Evolutionary conservation across 345 rosid genomes (phyloP).

Genomic region (Stellera chamaejasme): DNA sequence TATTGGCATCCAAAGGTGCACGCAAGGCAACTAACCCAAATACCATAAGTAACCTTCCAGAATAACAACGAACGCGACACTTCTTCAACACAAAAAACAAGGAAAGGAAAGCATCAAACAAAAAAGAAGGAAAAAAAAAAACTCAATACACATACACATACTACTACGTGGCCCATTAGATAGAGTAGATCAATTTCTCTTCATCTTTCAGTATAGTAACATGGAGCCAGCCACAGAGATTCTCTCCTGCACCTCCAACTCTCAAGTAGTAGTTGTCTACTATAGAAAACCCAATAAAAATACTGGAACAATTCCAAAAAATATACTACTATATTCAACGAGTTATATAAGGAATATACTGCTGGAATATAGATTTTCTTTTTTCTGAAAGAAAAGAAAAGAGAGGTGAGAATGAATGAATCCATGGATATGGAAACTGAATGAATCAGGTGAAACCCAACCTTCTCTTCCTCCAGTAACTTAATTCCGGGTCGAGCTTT

Average conservation of each 20-base stretch:
- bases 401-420: background rate
- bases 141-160: no score
- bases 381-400: background rate
- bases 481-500: conserved; percentile 39
- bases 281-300: conserved; percentile 7
- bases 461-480: conserved; percentile 45
- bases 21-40: background rate
- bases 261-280: conserved; percentile 8
- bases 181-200: no score
- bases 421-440: conserved; percentile 9
- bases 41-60: background rate
- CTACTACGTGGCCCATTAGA: no score
- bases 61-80: no score
- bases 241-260: conserved; percentile 28
- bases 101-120: background rate
- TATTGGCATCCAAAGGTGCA: conserved; percentile 11
- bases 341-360: background rate
- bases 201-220: conserved; percentile 3
- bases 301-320: conserved; percentile 11
- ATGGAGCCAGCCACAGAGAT: conserved; percentile 40
- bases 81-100: background rate
- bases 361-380: background rate
- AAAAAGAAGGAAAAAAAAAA: conserved; percentile 5
- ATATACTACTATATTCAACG: background rate
- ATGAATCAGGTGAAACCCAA: conserved; percentile 50